Conservation (phyloP, 2,329 filamentous ascomycete genomes). For the Myriosclerotinia curreyana region DNA sequence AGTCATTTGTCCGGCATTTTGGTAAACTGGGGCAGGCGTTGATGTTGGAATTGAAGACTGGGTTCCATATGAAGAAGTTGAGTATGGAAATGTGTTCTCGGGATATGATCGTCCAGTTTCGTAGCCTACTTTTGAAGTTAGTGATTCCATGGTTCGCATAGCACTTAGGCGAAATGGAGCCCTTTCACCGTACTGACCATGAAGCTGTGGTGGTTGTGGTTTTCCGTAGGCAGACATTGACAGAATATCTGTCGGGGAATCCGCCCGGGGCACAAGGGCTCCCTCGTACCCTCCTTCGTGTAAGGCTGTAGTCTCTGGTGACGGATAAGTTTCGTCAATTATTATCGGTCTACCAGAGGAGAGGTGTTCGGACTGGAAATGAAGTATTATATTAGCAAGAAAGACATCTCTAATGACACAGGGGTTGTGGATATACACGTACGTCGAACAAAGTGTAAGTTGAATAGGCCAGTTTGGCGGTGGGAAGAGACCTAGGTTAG, state of each 20-base stretch:
- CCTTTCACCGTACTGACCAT: constrained; percentile 63
- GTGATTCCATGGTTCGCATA: constrained; percentile 14
- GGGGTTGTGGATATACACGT: constrained; percentile 25
- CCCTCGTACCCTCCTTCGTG: constrained; percentile 41
- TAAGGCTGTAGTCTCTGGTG: constrained; percentile 39
- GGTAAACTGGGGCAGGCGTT: constrained; percentile 32
- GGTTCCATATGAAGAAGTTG: constrained; percentile 48
- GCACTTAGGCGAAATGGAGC: constrained; percentile 14
- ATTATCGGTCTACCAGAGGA: constrained; percentile 37
- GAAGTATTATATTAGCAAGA: constrained; percentile 28
- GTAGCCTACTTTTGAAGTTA: constrained; percentile 34
- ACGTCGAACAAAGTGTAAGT: constrained; percentile 39
- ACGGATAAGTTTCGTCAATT: constrained; percentile 40
- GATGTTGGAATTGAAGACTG: constrained; percentile 48
- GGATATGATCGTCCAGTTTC: constrained; percentile 35
- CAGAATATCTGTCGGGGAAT: constrained; percentile 44
- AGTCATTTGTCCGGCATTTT: constrained; percentile 35
- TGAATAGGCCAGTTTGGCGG: constrained; percentile 41
- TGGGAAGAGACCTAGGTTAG: constrained; percentile 22
- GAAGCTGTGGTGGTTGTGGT: constrained; percentile 69
- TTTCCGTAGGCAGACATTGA: constrained; percentile 84
- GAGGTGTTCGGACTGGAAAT: constrained; percentile 35
- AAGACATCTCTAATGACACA: background rate
- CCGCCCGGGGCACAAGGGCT: constrained; percentile 39
- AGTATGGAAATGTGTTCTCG: constrained; percentile 47